Evolutionary conservation across 768 basidiomycete genomes (phyloP).

Genomic region (Termitomyces titanicus): DNA sequence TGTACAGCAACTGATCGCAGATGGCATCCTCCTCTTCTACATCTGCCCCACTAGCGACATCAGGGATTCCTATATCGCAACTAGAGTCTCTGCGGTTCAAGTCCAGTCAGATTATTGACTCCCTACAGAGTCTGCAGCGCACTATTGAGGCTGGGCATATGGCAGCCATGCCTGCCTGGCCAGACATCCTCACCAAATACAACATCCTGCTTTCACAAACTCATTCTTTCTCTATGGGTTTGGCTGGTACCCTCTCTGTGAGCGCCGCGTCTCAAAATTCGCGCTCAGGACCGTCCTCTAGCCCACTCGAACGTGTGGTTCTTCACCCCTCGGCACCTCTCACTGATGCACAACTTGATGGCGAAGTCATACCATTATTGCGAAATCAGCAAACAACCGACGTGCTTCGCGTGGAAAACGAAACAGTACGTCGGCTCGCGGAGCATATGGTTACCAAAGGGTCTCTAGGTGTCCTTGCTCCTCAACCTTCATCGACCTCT

Average conservation of each 20-base stretch:
- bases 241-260: slow-evolving; percentile 25
- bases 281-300: slow-evolving; percentile 22
- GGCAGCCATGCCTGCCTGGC: slow-evolving; percentile 75
- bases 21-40: background rate
- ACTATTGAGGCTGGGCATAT: slow-evolving; percentile 58
- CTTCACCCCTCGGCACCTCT: slow-evolving; percentile 60
- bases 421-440: slow-evolving; percentile 65
- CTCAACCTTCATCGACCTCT: slow-evolving; percentile 23
- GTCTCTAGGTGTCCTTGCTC: slow-evolving; percentile 42
- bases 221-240: slow-evolving; percentile 60
- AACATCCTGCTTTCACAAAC: slow-evolving; percentile 81
- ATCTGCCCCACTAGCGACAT: slow-evolving; percentile 7
- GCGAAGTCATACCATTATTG: slow-evolving; percentile 67
- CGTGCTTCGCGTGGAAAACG: slow-evolving; percentile 68
- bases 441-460: slow-evolving; percentile 64
- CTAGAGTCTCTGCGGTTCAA: slow-evolving; percentile 78
- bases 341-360: slow-evolving; percentile 67
- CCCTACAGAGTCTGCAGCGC: slow-evolving; percentile 60
- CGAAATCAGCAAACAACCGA: slow-evolving; percentile 80
- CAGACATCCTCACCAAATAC: slow-evolving; percentile 84
- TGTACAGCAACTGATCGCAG: background rate
- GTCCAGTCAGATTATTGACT: slow-evolving; percentile 75
- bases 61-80: slow-evolving; percentile 44
- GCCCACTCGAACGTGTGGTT: slow-evolving; percentile 62
- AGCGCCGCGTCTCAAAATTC: background rate